phyloP scores from a whole-genome alignment of 495 filamentous ascomycete genomes.

The Immersiella caudata region DNA sequence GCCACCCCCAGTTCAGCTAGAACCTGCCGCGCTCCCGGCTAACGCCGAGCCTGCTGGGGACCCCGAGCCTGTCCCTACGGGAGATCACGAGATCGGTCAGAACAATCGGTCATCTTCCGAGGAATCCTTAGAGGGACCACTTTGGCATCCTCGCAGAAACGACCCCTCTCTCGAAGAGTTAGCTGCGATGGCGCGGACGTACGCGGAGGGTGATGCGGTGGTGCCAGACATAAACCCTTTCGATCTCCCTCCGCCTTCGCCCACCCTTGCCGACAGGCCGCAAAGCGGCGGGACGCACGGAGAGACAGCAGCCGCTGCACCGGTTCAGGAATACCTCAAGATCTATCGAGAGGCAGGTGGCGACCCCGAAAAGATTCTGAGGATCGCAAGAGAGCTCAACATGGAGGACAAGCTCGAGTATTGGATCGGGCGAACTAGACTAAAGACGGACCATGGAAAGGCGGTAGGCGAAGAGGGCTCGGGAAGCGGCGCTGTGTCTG shows the following conservation, averaged over 20 bases:
- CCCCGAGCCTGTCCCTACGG: neutral
- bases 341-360: conserved; percentile 59
- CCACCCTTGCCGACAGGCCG: neutral
- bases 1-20: neutral
- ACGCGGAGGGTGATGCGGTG: no score
- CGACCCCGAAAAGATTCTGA: conserved; percentile 60
- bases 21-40: neutral
- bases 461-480: conserved; percentile 11
- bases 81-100: neutral
- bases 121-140: no score
- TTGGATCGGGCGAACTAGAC: conserved; percentile 46
- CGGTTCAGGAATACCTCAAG: conserved; percentile 51
- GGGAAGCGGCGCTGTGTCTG: neutral
- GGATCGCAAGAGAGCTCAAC: conserved; percentile 64
- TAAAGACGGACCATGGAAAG: conserved; percentile 29
- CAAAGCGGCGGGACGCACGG: neutral
- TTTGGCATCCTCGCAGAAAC: no score
- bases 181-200: no score
- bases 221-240: neutral
- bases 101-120: neutral
- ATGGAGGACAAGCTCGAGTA: conserved; percentile 58
- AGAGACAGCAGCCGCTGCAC: conserved; percentile 16
- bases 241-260: neutral
- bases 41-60: neutral
- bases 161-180: no score